Base-by-base conservation (phyloP, 768 basidiomycete species). In the Leccinum incarnatum region DNA sequence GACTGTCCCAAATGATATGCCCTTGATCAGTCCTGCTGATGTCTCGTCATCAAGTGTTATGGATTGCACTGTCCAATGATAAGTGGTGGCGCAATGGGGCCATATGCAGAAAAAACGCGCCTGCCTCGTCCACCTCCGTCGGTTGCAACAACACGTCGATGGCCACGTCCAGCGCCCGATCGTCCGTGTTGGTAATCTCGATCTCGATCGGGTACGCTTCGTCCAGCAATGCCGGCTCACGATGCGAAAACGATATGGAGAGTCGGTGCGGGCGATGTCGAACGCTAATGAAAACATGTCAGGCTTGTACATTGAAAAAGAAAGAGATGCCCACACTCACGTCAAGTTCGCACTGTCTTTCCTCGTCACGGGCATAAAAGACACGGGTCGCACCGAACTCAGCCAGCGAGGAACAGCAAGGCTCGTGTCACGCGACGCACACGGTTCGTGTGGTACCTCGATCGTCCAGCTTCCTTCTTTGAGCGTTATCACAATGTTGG, bases 111-210 rank as follows among this genome's bases (percentile, higher is more conserved):
- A 37, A 37, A 53, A 19, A 63, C 85, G 17, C 54, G 91, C 92
- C 79, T 21, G 88, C 82, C 58, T 84, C 81, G 61, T 92, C 91
- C 52, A 85, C 78, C 63, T 91, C 90, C 2, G 83, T 81, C 1
- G 94, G 94, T 55, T 93, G 92, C 34, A 98, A 72, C 57, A 96
- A 77, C 5, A 91, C 81, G 56, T 94, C 90, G 10, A 93, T 75
- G 5, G 79, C 74, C 12, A 92, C 74, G 15, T 90, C 84, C 11
- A 98, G 72, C 25, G 85, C 79, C 19, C 84, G 78, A 49, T 83
- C 82, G 68, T 97, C 94, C 5, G 75, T 67, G 67, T 95, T 97
- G 4, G 75, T 82, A 14, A 96, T 78, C 49, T 83, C 78, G 45
- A 98, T 76, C 11, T 70, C 68, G 63, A 98, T 87, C 0, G 89